Conservation (phyloP, 306 rosid species). For the Vachellia collinsii region DNA sequence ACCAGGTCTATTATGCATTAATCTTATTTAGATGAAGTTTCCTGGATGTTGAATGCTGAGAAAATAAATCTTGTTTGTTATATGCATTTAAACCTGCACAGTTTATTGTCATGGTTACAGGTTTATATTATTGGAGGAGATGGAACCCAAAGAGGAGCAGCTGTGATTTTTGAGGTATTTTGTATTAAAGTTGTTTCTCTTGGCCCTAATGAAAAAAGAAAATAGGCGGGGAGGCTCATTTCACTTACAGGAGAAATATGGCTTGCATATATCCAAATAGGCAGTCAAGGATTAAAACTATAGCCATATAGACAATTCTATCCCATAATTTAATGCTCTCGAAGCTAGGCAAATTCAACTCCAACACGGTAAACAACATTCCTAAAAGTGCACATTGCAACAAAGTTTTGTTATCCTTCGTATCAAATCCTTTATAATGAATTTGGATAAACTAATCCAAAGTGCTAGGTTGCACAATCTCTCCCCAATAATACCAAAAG, state of each 20-base stretch:
- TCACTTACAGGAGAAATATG: constrained; percentile 31
- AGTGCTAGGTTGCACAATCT: background rate
- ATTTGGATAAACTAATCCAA: background rate
- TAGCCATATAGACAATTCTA: background rate
- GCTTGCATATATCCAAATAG: background rate
- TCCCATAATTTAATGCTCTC: background rate
- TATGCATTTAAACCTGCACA: constrained; percentile 25
- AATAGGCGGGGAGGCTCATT: constrained; percentile 6
- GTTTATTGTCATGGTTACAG: constrained; percentile 51
- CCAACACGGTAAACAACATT: background rate
- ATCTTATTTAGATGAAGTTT: constrained; percentile 24
- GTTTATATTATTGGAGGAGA: constrained; percentile 96
- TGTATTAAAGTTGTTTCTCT: constrained; percentile 7
- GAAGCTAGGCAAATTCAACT: background rate
- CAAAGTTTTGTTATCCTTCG: background rate
- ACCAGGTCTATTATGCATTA: constrained; percentile 60
- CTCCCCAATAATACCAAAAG: background rate
- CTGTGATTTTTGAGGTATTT: constrained; percentile 80
- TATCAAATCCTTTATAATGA: background rate
- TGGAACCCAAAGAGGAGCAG: constrained; percentile 89
- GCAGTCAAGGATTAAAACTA: background rate
- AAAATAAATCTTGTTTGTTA: constrained; percentile 18
- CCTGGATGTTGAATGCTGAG: constrained; percentile 32
- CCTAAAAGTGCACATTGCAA: background rate
- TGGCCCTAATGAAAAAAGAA: background rate